Evolutionary conservation across 495 filamentous ascomycete species (phyloP).

Genomic region (Sphaerosporella brunnea): DNA sequence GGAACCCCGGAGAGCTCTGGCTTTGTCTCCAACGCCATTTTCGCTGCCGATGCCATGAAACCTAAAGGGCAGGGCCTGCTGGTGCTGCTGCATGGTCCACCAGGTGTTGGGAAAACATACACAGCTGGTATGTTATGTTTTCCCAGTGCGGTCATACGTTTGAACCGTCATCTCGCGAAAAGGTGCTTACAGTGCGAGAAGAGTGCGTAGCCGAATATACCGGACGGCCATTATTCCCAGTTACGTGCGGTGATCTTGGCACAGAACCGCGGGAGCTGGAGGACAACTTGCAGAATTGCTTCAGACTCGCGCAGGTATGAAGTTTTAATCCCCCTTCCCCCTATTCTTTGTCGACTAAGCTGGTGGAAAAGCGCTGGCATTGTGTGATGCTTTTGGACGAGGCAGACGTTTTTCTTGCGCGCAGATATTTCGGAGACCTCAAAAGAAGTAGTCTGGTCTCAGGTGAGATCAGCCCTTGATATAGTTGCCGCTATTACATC

Average conservation of each 20-base stretch:
- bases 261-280: slow-evolving; percentile 47
- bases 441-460: slow-evolving; percentile 32
- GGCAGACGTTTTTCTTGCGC: slow-evolving; percentile 53
- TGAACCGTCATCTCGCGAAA: neutral
- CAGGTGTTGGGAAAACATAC: slow-evolving; percentile 62
- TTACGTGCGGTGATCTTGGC: slow-evolving; percentile 31
- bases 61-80: slow-evolving; percentile 64
- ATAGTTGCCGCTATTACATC: too few species aligned
- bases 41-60: slow-evolving; percentile 54
- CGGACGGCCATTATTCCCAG: slow-evolving; percentile 4
- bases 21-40: too few species aligned
- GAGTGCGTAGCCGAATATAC: slow-evolving; percentile 11
- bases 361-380: too few species aligned
- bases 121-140: slow-evolving; percentile 7
- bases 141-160: neutral
- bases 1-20: too few species aligned
- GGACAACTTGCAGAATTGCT: slow-evolving; percentile 46
- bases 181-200: neutral
- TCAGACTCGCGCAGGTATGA: slow-evolving; percentile 37
- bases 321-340: slow-evolving; percentile 28
- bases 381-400: slow-evolving; percentile 44
- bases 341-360: too few species aligned
- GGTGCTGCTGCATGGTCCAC: slow-evolving; percentile 53
- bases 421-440: slow-evolving; percentile 33
- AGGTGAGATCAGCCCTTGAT: slow-evolving; percentile 19